Evolutionary conservation across 75 land plant genomes (phyloP), one percentile per base, ranked within the genome.

Genomic region (Gnetum montanum): DNA sequence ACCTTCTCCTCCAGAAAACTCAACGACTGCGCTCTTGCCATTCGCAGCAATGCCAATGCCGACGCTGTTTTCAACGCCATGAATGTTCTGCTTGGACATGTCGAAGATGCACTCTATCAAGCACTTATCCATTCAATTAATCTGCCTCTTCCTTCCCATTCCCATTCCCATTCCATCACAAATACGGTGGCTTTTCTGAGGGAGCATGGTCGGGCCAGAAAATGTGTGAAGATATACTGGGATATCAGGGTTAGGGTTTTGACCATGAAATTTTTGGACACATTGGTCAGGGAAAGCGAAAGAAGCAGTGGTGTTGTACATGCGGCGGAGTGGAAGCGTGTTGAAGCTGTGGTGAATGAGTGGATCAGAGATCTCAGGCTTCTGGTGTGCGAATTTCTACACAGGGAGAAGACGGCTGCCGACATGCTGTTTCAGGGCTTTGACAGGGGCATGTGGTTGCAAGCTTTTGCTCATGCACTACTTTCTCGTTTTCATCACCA

Each of bases 61-160:
- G 58, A 12, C 3, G 65, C 65, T 6, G 37, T 34, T 40, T 18
- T 58, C 40, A 62, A 62, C 64, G 13, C 18, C 1, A 57, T 46
- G 22, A 49, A 49, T 18, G 16, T 18, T 22, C 24, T 22, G 22
- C 50, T 23, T 3, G 16, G 43, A 18, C 24, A 52, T 31, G 27
- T 34, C 62, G 6, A 13, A 18, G 31, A 27, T 46, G 28, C 54
- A 23, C 19, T 6, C 11, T 15, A 18, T 13, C 18, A 46, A 46
- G 22, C 4, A 8, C 23, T 20, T 46, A 16, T 18, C 23, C 25
- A 15, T 19, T 2, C 8, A 15, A 18, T 6, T 13, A 43, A 13
- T 0, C 52, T 11, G 20, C 34, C 15, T 3, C 10, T 33, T 23
- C n/a, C n/a, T n/a, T 48, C 12, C 12, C 12, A 49, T 58, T 18